phyloP scores from a whole-genome alignment of 2,329 filamentous ascomycete species.

The Nothophaeocryptopus gaeumannii region DNA sequence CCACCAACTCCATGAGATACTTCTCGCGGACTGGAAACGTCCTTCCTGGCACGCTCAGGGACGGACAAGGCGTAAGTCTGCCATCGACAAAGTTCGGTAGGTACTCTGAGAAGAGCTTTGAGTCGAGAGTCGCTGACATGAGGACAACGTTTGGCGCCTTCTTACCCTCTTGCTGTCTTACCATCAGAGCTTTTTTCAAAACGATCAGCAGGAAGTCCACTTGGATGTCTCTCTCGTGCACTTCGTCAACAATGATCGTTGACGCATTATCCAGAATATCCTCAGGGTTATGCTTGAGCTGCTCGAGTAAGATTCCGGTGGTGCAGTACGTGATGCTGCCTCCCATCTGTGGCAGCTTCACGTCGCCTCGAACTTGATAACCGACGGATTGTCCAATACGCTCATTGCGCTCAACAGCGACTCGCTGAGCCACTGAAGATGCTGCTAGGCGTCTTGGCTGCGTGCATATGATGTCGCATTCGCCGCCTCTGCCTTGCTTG shows the following conservation, averaged over 20 bases:
- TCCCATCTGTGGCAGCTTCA: conserved; percentile 31
- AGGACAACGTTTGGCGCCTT: conserved; percentile 45
- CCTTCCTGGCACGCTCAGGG: conserved; percentile 44
- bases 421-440: conserved; percentile 45
- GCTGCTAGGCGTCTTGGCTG: conserved; percentile 51
- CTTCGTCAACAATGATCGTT: conserved; percentile 53
- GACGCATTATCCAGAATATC: conserved; percentile 42
- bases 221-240: conserved; percentile 47
- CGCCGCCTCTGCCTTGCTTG: conserved; percentile 36
- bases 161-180: conserved; percentile 34
- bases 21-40: conserved; percentile 44
- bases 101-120: conserved; percentile 46
- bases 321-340: conserved; percentile 52
- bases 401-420: conserved; percentile 48
- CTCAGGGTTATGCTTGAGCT: conserved; percentile 43
- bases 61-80: conserved; percentile 39
- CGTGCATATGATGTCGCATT: conserved; percentile 51
- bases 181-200: conserved; percentile 43
- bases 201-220: conserved; percentile 49
- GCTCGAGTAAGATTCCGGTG: conserved; percentile 48
- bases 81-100: conserved; percentile 36
- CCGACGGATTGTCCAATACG: conserved; percentile 43
- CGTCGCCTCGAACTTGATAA: conserved; percentile 47
- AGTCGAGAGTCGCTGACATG: conserved; percentile 51
- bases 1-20: conserved; percentile 43